Evolutionary conservation across 1,284 basidiomycete genomes (phyloP).

Genomic region (Ceratobasidium sp.): DNA sequence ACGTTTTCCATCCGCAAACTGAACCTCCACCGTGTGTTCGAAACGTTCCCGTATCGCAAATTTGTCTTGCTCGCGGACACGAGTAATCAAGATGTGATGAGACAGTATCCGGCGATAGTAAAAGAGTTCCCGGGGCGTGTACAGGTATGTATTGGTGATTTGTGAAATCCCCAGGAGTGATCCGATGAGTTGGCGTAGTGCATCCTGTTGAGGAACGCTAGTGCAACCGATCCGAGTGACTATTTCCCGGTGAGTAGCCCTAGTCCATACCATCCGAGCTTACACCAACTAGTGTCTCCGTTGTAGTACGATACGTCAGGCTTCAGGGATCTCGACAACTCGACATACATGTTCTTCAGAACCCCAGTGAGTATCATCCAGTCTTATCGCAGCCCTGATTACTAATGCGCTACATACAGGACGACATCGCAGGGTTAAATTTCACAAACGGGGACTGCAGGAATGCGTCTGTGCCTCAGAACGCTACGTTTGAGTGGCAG

Average conservation of each 20-base stretch:
- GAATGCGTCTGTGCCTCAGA: constrained; percentile 49
- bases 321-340: constrained; percentile 45
- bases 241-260: constrained; percentile 44
- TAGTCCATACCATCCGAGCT: background rate
- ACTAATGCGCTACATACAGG: constrained; percentile 24
- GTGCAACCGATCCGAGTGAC: constrained; percentile 47
- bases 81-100: constrained; percentile 48
- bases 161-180: background rate
- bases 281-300: background rate
- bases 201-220: constrained; percentile 49
- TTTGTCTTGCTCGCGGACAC: constrained; percentile 50
- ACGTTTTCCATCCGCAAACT: constrained; percentile 45
- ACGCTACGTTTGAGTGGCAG: constrained; percentile 50
- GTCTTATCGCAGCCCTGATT: background rate
- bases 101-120: constrained; percentile 47
- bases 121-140: constrained; percentile 46
- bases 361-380: constrained; percentile 43
- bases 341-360: constrained; percentile 51
- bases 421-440: constrained; percentile 49
- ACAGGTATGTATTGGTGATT: constrained; percentile 21
- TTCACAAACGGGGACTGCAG: constrained; percentile 49
- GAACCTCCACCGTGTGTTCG: constrained; percentile 45
- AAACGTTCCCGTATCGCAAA: constrained; percentile 49
- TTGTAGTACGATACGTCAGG: constrained; percentile 48
- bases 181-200: constrained; percentile 32